A percentile compares a stretch with the other conserved stretches of the same genome.
These are phyloP conservation scores for Phyllachora maydis DNA, from an alignment of 2,329 filamentous ascomycete genomes.

Conservation along the genomic window DNA sequence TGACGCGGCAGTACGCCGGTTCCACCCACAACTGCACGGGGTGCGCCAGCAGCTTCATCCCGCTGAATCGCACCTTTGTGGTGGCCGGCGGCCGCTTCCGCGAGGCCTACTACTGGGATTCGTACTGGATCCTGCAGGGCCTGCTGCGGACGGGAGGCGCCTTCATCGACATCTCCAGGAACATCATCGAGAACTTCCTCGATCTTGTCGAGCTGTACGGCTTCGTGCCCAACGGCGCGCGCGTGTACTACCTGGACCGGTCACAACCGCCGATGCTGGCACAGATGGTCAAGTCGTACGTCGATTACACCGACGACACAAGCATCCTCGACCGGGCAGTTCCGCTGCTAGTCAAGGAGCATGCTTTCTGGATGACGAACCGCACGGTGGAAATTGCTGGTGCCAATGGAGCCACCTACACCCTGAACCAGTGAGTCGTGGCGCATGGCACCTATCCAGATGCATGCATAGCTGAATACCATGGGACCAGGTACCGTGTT, in stretches of 20 bases:
- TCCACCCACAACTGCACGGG: slow-evolving; percentile 30
- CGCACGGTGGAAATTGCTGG: slow-evolving; percentile 31
- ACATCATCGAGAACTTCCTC: slow-evolving; percentile 51
- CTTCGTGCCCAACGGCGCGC: slow-evolving; percentile 48
- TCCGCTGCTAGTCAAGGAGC: slow-evolving; percentile 40
- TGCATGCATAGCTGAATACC: no score
- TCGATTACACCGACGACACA: slow-evolving; percentile 43
- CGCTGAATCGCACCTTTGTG: slow-evolving; percentile 47
- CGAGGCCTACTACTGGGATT: slow-evolving; percentile 54
- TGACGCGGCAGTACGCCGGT: slow-evolving; percentile 37
- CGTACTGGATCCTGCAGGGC: slow-evolving; percentile 47
- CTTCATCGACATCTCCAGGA: slow-evolving; percentile 40
- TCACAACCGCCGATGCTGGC: slow-evolving; percentile 46
- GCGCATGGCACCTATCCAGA: no score
- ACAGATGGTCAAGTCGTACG: slow-evolving; percentile 43
- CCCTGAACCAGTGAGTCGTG: slow-evolving; percentile 32
- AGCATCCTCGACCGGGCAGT: slow-evolving; percentile 37
- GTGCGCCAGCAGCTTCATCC: slow-evolving; percentile 45
- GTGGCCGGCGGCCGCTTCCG: slow-evolving; percentile 51
- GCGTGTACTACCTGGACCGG: slow-evolving; percentile 46
- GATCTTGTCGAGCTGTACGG: slow-evolving; percentile 43
- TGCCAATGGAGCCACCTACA: slow-evolving; percentile 23
- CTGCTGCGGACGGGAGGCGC: slow-evolving; percentile 41
- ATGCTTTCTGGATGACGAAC: slow-evolving; percentile 41
- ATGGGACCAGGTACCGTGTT: slow-evolving; percentile 26